Base-by-base conservation (phyloP, 139 green algal species). In the Chlorella sorokiniana region DNA sequence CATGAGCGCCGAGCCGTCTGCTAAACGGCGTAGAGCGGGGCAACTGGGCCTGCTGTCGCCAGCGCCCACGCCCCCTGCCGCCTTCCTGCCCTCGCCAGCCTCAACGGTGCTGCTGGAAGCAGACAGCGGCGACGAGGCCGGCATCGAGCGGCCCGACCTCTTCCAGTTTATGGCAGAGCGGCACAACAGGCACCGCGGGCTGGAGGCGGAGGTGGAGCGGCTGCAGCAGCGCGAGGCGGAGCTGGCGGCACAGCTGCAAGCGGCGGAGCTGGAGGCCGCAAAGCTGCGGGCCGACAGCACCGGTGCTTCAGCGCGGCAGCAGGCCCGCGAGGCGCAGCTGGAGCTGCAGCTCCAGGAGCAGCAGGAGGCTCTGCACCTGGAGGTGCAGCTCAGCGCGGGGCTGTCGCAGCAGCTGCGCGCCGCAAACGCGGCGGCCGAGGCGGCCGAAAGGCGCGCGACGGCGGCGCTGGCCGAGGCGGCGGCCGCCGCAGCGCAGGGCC, bases 121-220 rank as follows among this genome's bases (percentile, higher is more conserved):
- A 41, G 65, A 25, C 62, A 69, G 62, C 25, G 29, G 8, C 18
- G 75, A 71, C 29, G 67, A 54, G 79, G 69, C 8, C 40, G 25
- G 79, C 3, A 7, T n/a, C 22, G 22, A 72, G n/a, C n/a, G 52
- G 68, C 65, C 65, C 27, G 83, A 84, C 42, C 40, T 87, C 38
- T 87, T 87, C 75, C 77, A 77, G 1, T 81, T 63, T 44, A 70
- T 87, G 37, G 68, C 83, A 0, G 38, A 87, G 54, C 54, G 83
- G 1, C 40, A 67, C 38, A 51, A 41, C 44, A 64, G 52, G 54
- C 65, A 81, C 38, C 65, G 71, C 20, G 77, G 71, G 56, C 83
- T 83, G 18, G 75, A 87, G 25, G 23, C 16, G 25, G 69, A 83
- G 56, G 63, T 87, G 40, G 29, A 64, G 40, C 65, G 54, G 31